These are phyloP conservation scores for Arxiozyma bovina DNA, from an alignment of 1,139 yeast species.

Conservation along the genomic window DNA sequence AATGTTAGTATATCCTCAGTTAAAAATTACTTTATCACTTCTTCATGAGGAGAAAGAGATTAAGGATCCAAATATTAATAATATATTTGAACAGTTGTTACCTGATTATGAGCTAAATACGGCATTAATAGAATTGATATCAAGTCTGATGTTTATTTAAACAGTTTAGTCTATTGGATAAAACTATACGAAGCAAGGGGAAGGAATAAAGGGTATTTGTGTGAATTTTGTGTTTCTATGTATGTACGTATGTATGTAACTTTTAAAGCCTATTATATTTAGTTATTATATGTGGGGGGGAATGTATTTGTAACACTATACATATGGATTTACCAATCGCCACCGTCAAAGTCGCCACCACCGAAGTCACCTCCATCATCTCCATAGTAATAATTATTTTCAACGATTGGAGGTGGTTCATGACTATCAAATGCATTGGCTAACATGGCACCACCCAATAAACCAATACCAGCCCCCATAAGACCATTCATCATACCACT, in stretches of 20 bases:
- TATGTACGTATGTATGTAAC: not conserved
- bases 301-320: too few species aligned
- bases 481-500: conserved; percentile 38
- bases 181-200: too few species aligned
- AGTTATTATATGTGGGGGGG: too few species aligned
- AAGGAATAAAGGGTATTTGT: not conserved
- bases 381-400: conserved; percentile 28
- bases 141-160: conserved; percentile 3
- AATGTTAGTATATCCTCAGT: conserved; percentile 4
- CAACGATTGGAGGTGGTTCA: conserved; percentile 17
- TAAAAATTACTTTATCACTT: conserved; percentile 1
- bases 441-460: conserved; percentile 62
- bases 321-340: conserved; percentile 2
- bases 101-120: conserved; percentile 10
- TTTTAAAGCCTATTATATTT: too few species aligned
- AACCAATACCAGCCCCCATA: conserved; percentile 77
- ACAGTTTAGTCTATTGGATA: too few species aligned
- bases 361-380: conserved; percentile 15
- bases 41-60: not conserved
- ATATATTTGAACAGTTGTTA: conserved; percentile 6
- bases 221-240: too few species aligned
- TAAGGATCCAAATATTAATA: conserved; percentile 3
- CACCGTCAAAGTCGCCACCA: conserved; percentile 17
- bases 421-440: conserved; percentile 27
- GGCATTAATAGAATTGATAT: conserved; percentile 5